Conservation (phyloP, 257 asterid genomes). For the Catharanthus roseus region DNA sequence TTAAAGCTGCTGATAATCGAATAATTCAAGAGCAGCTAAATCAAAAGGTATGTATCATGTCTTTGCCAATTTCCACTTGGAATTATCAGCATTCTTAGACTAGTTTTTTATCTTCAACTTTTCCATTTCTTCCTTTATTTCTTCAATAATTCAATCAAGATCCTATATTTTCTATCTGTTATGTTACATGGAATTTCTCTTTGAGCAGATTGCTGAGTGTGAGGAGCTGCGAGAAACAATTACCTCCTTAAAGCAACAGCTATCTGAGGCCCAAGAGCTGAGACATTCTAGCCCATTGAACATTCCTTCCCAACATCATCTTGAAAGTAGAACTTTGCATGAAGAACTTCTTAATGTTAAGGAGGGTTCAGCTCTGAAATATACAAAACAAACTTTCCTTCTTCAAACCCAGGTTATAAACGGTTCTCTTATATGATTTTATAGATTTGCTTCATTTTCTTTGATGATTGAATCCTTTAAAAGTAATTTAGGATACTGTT, state of each 20-base stretch:
- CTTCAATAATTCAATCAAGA: not conserved
- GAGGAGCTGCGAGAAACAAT: constrained; percentile 65
- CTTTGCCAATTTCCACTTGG: constrained; percentile 21
- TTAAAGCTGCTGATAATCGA: constrained; percentile 88
- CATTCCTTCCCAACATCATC: constrained; percentile 36
- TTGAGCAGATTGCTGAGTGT: constrained; percentile 63
- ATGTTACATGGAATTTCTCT: constrained; percentile 7
- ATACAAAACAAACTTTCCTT: constrained; percentile 44
- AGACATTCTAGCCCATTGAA: constrained; percentile 33
- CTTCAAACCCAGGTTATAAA: constrained; percentile 60
- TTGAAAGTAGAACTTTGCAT: constrained; percentile 35
- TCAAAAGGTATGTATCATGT: constrained; percentile 59
- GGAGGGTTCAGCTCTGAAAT: constrained; percentile 32
- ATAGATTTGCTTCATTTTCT: not conserved
- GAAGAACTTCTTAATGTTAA: constrained; percentile 33
- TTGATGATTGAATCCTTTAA: too few species aligned
- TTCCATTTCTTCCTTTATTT: not conserved
- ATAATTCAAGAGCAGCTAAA: constrained; percentile 89
- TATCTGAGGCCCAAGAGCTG: constrained; percentile 47
- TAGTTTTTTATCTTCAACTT: not conserved
- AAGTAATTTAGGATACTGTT: constrained; percentile 1
- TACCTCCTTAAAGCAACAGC: constrained; percentile 58
- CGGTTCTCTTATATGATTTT: not conserved
- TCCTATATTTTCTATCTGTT: not conserved
- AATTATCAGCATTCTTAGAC: constrained; percentile 3